Evolutionary conservation across 2,329 filamentous ascomycete species (phyloP).

Genomic region (Emericellopsis atlantica): DNA sequence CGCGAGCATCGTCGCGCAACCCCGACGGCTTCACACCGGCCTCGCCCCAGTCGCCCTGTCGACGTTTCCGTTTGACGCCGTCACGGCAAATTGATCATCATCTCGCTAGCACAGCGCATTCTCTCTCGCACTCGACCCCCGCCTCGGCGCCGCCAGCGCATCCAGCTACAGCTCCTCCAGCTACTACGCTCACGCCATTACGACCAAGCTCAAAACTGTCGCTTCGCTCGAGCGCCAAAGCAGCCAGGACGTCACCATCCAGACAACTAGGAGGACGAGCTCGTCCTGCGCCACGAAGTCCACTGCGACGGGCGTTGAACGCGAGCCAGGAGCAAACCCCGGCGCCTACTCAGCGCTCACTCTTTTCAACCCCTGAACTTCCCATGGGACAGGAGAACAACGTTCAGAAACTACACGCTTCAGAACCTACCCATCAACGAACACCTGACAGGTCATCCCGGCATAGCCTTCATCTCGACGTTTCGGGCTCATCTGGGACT

Average conservation of each 20-base stretch:
- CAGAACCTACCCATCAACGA: not conserved
- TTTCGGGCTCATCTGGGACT: slow-evolving; percentile 38
- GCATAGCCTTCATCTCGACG: slow-evolving; percentile 45
- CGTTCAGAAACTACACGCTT: slow-evolving; percentile 12
- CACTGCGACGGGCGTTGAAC: slow-evolving; percentile 64
- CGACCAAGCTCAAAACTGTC: slow-evolving; percentile 56
- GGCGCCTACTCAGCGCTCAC: slow-evolving; percentile 8
- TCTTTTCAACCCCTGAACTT: not conserved
- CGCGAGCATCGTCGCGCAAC: slow-evolving; percentile 31
- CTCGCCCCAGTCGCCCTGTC: slow-evolving; percentile 40
- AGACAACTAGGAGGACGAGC: slow-evolving; percentile 41
- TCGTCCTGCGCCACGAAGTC: slow-evolving; percentile 67
- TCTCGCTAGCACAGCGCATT: slow-evolving; percentile 20
- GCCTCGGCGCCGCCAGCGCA: slow-evolving; percentile 13
- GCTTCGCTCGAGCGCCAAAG: slow-evolving; percentile 44
- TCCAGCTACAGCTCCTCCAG: slow-evolving; percentile 2
- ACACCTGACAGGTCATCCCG: slow-evolving; percentile 31
- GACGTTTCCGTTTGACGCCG: slow-evolving; percentile 24
- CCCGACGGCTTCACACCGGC: slow-evolving; percentile 30
- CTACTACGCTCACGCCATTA: slow-evolving; percentile 51
- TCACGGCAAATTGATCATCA: slow-evolving; percentile 13
- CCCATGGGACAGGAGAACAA: slow-evolving; percentile 28
- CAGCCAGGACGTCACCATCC: slow-evolving; percentile 40
- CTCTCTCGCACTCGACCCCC: slow-evolving; percentile 13
- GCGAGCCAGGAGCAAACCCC: slow-evolving; percentile 60